These are phyloP conservation scores for Suhomyces coccinellae DNA, from an alignment of 1,139 yeast genomes.

Conservation along the genomic window DNA sequence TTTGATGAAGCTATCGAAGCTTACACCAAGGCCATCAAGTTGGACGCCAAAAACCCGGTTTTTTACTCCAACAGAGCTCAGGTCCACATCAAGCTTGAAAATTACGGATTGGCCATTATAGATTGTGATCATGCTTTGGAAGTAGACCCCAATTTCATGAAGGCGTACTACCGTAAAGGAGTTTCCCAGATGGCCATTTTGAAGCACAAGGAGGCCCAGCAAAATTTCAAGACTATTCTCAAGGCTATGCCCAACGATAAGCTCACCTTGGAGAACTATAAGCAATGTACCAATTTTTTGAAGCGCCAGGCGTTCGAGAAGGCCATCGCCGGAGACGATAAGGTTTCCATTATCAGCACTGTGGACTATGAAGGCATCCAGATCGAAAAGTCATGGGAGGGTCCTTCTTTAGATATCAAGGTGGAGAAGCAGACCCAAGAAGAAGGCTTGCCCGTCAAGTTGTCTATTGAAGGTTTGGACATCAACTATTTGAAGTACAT, in stretches of 20 bases:
- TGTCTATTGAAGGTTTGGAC: conserved; percentile 39
- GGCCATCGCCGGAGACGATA: conserved; percentile 76
- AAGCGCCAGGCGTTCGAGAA: conserved; percentile 79
- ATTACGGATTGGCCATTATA: conserved; percentile 77
- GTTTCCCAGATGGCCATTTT: conserved; percentile 76
- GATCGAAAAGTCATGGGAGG: conserved; percentile 62
- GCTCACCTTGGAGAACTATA: conserved; percentile 62
- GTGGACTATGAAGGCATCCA: conserved; percentile 52
- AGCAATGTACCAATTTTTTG: conserved; percentile 65
- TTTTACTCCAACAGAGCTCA: conserved; percentile 90
- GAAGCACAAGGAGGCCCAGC: conserved; percentile 72
- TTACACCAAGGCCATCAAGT: conserved; percentile 75
- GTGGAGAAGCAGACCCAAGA: conserved; percentile 21
- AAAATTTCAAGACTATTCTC: conserved; percentile 67
- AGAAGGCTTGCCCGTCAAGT: conserved; percentile 18
- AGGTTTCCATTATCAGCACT: conserved; percentile 36
- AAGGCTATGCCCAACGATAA: conserved; percentile 67
- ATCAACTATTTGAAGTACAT: conserved; percentile 59
- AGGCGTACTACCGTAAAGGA: conserved; percentile 84
- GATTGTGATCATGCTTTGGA: conserved; percentile 76
- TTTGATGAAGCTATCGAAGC: conserved; percentile 66
- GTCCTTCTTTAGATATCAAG: conserved; percentile 54
- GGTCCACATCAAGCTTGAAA: conserved; percentile 81
- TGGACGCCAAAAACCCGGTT: conserved; percentile 73
- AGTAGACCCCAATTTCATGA: conserved; percentile 65